Evolutionary conservation across 768 basidiomycete genomes (phyloP), one percentile per base, ranked within the genome.

Genomic region (Psilocybe tampanensis): DNA sequence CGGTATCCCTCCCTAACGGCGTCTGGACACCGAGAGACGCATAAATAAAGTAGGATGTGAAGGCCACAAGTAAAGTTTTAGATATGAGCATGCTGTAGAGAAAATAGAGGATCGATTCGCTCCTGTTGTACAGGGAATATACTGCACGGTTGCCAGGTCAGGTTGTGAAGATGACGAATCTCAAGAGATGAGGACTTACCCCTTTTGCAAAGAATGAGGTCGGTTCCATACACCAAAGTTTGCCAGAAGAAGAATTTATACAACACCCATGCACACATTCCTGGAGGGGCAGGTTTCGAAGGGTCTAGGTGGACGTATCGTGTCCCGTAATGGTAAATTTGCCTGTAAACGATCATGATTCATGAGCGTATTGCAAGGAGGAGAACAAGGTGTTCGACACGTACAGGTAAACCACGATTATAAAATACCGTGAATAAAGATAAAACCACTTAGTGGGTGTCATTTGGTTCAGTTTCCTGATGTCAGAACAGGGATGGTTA

Each of bases 401-500:
- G 33, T 21, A 52, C 53, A 49, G 39, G 39, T 59, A 43, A 18
- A 55, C 21, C 22, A 55, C 9, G 23, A 55, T 52, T 44, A 55
- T 44, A 24, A 42, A 50, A 55, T 59, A 59, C 2, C 58, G 53
- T n/a, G 48, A 33, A 41, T 55, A 34, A 29, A 59, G 41, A 26
- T 55, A 59, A 24, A 54, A 36, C 7, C 29, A 41, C 45, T 55
- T 54, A 33, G 36, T 15, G 15, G 41, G 8, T 5, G 43, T 55
- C 22, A 55, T 44, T 22, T 54, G 23, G 8, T 43, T 18, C 1
- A 50, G 24, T 26, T 47, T 50, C 51, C 56, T 58, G 39, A 19
- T 13, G 19, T 15, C 12, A 33, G n/a, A 53, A 32, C 8, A 26
- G 19, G 6, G 7, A 19, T 44, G 19, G 11, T 29, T 17, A 22